Evolutionary conservation across 495 filamentous ascomycete genomes (phyloP), one percentile per base, ranked within the genome.

Genomic region (Penicillium coprophilum): DNA sequence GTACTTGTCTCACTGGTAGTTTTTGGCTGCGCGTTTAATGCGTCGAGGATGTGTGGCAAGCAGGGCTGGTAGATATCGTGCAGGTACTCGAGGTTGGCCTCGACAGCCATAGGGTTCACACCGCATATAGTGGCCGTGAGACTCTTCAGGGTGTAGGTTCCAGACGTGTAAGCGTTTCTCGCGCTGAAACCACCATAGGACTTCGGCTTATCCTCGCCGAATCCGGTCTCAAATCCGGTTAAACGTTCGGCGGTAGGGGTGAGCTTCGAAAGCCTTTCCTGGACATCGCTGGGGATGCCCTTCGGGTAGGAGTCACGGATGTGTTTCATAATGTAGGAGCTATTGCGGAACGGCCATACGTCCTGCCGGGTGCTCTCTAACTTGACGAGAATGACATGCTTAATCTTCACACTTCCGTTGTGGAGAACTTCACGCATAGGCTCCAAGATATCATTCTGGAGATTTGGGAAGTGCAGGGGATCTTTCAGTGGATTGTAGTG

Each of bases 81-180:
- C 39, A 55, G 47, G 27, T 69, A 67, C 53, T 75, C 73, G 23
- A 61, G 60, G 44, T 68, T 64, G 46, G 70, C 70, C 34, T 73
- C 65, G 28, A 67, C 72, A 41, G 66, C 65, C 11, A 75, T 60
- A 4, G 73, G 71, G 58, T 68, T 68, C 38, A 78, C 68, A 6
- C 77, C 77, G 44, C 78, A 81, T 19, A 79, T 59, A 15, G 72
- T 77, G 3, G 75, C 77, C 1, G 71, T 60, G 7, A 80, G 45
- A 55, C 72, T 77, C 58, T 81, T 81, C 20, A 80, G 58, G 2
- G 78, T 80, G 51, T 77, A 79, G 19, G 75, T 79, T 15, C 75
- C 74, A 6, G 74, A 71, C 9, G 77, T 80, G 40, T 71, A 65
- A 15, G 68, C 77, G 17, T 75, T 75, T n/a, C 67, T 70, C 11